Percentiles rank a stretch among this genome's conserved stretches.
Evolutionary conservation across 768 basidiomycete genomes (phyloP).

Genomic region (Nidularia pulvinata): DNA sequence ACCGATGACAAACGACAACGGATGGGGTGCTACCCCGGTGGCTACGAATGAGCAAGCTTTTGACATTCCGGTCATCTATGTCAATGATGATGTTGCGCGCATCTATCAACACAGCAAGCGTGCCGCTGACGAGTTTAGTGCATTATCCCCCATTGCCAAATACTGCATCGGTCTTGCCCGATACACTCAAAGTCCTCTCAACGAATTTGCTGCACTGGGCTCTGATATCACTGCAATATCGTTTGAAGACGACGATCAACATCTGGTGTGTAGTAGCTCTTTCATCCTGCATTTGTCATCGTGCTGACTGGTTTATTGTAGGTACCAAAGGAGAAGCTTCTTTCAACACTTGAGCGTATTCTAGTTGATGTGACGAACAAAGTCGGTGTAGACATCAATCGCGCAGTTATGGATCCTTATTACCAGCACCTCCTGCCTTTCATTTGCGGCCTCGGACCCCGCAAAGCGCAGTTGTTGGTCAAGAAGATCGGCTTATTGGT

Average conservation of each 20-base stretch:
- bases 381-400: slow-evolving; percentile 96
- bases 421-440: slow-evolving; percentile 89
- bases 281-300: background rate
- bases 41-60: slow-evolving; percentile 41
- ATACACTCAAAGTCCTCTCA: slow-evolving; percentile 91
- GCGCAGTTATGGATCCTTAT: slow-evolving; percentile 85
- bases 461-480: slow-evolving; percentile 86
- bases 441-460: slow-evolving; percentile 91
- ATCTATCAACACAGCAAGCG: slow-evolving; percentile 92
- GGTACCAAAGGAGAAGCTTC: slow-evolving; percentile 86
- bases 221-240: slow-evolving; percentile 80
- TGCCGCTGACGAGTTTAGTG: slow-evolving; percentile 80
- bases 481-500: slow-evolving; percentile 81
- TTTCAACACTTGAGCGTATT: slow-evolving; percentile 79
- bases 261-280: slow-evolving; percentile 53
- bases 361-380: slow-evolving; percentile 91
- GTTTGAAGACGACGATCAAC: slow-evolving; percentile 85
- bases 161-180: slow-evolving; percentile 95
- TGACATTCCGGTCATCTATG: slow-evolving; percentile 77
- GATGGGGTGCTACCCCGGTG: slow-evolving; percentile 9
- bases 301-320: slow-evolving; percentile 20
- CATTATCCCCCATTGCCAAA: slow-evolving; percentile 75
- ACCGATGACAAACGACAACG: slow-evolving; percentile 20
- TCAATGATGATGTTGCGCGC: slow-evolving; percentile 89
- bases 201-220: slow-evolving; percentile 92